Evolutionary conservation across 2,329 filamentous ascomycete species (phyloP), one percentile per base, ranked within the genome.

Genomic region (Septoria linicola): DNA sequence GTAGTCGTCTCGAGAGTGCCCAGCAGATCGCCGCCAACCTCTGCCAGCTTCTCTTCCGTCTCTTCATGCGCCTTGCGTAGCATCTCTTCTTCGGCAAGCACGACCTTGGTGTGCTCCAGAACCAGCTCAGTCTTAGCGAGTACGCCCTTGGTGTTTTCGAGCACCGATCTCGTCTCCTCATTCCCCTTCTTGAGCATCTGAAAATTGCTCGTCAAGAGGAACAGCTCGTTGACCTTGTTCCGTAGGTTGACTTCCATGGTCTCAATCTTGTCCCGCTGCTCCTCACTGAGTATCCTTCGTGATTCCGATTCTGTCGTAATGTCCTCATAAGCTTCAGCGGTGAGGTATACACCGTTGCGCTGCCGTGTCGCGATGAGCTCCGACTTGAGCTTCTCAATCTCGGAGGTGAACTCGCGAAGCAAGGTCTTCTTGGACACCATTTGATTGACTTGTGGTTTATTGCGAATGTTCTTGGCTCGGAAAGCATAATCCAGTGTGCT

Each of bases 401-500:
- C 93, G 19, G 80, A 76, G 0, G 92, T 93, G 59, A 96, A 96
- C 59, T 99, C 93, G 53, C 82, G 85, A 8, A 99, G 78, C 10
- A 99, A 72, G 2, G 89, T 96, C 72, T 93, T 95, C 72, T 97
- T 99, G 58, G 89, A 91, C 58, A 97, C 83, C 66, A 89, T 81
- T 41, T 89, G 88, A 70, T 97, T 99, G 63, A 95, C 80, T 66
- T 99, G 93, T 0, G 93, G 95, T 71, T 96, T 96, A 72, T 99
- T 99, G 42, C 89, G 87, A 64, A 99, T 99, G 62, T 99, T 97
- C 76, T 99, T 99, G 13, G 93, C 93, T 40, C 93, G 83, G 73
- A 97, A 97, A 8, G 93, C 95, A 67, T 99, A 99, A 69, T 99
- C 93, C 1, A 99, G 79, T 0, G 95, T 99, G 0, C 93, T 97